Evolutionary conservation across 495 filamentous ascomycete genomes (phyloP), one percentile per base, ranked within the genome.

Genomic region (Chaetomium fimeti): DNA sequence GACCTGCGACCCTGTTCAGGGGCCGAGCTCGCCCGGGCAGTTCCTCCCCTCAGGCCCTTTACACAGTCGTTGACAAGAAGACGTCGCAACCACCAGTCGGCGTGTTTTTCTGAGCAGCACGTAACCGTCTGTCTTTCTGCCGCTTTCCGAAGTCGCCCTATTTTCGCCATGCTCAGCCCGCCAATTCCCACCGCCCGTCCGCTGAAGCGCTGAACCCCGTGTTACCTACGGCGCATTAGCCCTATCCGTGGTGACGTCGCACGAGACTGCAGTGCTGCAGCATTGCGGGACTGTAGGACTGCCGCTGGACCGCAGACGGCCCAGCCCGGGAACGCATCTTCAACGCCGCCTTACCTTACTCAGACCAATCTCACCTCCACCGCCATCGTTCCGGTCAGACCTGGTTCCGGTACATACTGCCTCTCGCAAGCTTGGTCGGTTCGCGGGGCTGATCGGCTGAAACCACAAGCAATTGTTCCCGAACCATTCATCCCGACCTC

Each of bases 391-490:
- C 32, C 12, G 32, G 12, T n/a, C n/a, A n/a, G n/a, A n/a, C n/a
- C n/a, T n/a, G n/a, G n/a, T n/a, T n/a, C n/a, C n/a, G n/a, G n/a
- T n/a, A n/a, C n/a, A n/a, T n/a, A 22, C 20, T 36, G 32, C 12
- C 32, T 36, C 32, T 28, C 60, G 32, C 45, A 61, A 43, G 36
- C 49, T 66, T 66, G 65, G 63, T 42, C 66, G 54, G 62, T 27
- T 62, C 63, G 20, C 42, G 62, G 5, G 60, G 66, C 62, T 58
- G 25, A 43, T 57, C 63, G 53, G 59, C 36, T 68, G 66, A 62
- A 20, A 20, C 32, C n/a, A n/a, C 53, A 15, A 20, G 28, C 52
- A 20, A 25, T 51, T 36, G 18, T 61, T 24, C 32, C 52, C 48
- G 24, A 60, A 32, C 18, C 32, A 58, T 47, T 63, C 32, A 38